These are phyloP conservation scores for Aspergillus ellipticus DNA, from an alignment of 495 filamentous ascomycete genomes.

Conservation along the genomic window DNA sequence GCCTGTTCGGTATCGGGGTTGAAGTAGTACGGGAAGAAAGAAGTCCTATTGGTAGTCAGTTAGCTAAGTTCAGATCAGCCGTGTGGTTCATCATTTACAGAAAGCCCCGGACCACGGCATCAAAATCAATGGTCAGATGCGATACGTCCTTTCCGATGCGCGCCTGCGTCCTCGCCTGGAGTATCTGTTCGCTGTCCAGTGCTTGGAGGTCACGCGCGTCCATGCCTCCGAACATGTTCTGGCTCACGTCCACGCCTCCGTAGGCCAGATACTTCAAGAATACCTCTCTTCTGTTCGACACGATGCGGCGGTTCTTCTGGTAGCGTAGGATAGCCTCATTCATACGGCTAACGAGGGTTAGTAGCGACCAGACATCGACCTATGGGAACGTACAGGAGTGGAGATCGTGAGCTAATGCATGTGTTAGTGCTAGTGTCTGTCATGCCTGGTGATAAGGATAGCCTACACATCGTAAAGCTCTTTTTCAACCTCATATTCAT, in stretches of 20 bases:
- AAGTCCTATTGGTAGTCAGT: constrained; percentile 31
- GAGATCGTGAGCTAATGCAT: not conserved
- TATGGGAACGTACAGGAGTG: not conserved
- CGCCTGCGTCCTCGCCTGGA: constrained; percentile 33
- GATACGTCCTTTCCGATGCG: constrained; percentile 21
- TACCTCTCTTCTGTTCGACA: constrained; percentile 53
- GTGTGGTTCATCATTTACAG: constrained; percentile 49
- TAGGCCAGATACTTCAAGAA: constrained; percentile 79
- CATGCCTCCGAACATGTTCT: constrained; percentile 64
- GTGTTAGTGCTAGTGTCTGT: not conserved
- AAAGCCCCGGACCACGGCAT: constrained; percentile 70
- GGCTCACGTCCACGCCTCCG: constrained; percentile 71
- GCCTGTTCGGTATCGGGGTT: constrained; percentile 42
- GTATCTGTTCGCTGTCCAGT: constrained; percentile 61
- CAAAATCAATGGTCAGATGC: constrained; percentile 77
- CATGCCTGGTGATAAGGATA: constrained; percentile 15
- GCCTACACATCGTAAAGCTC: constrained; percentile 54
- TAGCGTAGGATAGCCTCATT: constrained; percentile 84
- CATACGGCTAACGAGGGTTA: constrained; percentile 59
- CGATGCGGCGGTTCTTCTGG: constrained; percentile 67
- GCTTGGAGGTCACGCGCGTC: constrained; percentile 48
- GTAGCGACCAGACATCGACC: not conserved
- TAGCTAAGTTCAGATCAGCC: not conserved
- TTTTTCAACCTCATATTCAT: constrained; percentile 57
- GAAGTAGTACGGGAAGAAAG: constrained; percentile 43